phyloP scores from a whole-genome alignment of 257 asterid genomes.

The Marsdenia floribunda region DNA sequence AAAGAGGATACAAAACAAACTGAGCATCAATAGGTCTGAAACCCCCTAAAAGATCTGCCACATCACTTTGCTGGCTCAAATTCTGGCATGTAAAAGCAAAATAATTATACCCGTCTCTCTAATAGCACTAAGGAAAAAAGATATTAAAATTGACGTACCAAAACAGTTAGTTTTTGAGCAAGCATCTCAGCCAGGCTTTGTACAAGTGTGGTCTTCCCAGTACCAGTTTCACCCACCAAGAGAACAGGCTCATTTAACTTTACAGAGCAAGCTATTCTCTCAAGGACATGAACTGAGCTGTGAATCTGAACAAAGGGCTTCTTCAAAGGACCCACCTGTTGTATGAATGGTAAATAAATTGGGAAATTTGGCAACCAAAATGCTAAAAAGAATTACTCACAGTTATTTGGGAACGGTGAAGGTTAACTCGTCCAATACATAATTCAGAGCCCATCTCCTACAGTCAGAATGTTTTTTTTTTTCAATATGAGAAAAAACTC shows the following conservation, averaged over 20 bases:
- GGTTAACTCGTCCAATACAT: conserved; percentile 57
- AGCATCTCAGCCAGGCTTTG: conserved; percentile 71
- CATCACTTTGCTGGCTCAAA: conserved; percentile 94
- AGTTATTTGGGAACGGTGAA: conserved; percentile 34
- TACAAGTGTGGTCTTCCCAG: conserved; percentile 97
- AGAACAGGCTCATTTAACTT: conserved; percentile 85
- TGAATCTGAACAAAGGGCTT: conserved; percentile 79
- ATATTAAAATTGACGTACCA: conserved; percentile 49
- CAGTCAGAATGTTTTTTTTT: conserved; percentile 5
- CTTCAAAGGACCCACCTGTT: conserved; percentile 42
- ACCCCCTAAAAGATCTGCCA: conserved; percentile 87
- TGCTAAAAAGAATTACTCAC: conserved; percentile 35
- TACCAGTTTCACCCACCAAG: conserved; percentile 97
- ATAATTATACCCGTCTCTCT: not conserved
- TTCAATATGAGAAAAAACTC: conserved; percentile 16
- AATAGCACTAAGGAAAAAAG: conserved; percentile 7
- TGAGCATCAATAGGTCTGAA: conserved; percentile 85
- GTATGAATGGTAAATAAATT: conserved; percentile 6
- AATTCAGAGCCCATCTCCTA: conserved; percentile 50
- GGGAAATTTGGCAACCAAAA: not conserved
- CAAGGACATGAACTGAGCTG: conserved; percentile 71
- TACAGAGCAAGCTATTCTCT: conserved; percentile 84
- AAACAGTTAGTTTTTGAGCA: conserved; percentile 79
- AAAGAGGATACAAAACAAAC: conserved; percentile 64
- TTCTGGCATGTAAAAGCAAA: conserved; percentile 50